phyloP scores from a whole-genome alignment of 768 basidiomycete species.

The Leccinum imitatum region DNA sequence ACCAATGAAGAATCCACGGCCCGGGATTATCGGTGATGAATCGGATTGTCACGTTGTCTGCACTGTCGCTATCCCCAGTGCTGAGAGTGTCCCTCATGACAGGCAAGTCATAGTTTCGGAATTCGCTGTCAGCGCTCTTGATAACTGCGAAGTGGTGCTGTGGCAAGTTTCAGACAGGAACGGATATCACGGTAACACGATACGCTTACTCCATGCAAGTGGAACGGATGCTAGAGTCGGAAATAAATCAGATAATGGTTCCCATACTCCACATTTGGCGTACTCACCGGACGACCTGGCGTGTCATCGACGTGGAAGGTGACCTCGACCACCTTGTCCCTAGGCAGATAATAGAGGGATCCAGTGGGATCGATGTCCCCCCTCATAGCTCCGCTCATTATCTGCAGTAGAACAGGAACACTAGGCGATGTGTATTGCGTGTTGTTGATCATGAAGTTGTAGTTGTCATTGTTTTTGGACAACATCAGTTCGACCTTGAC shows the following conservation, averaged over 20 bases:
- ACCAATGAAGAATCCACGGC: constrained; percentile 52
- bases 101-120: constrained; percentile 46
- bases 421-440: constrained; percentile 14
- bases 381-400: constrained; percentile 22
- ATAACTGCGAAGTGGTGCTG: constrained; percentile 45
- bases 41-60: constrained; percentile 46
- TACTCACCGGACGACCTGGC: constrained; percentile 31
- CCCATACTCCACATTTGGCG: too few relatives aligned
- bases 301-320: constrained; percentile 12
- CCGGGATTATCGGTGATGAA: constrained; percentile 71
- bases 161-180: neutral
- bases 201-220: constrained; percentile 22
- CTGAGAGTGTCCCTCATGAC: constrained; percentile 53
- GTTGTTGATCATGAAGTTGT: constrained; percentile 16
- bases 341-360: constrained; percentile 17
- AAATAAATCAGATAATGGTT: neutral
- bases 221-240: constrained; percentile 19
- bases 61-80: constrained; percentile 33
- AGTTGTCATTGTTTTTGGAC: constrained; percentile 8
- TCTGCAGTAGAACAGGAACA: constrained; percentile 20
- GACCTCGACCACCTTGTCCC: constrained; percentile 18
- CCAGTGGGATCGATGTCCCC: constrained; percentile 2
- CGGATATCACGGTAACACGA: neutral
- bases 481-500: constrained; percentile 17
- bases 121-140: constrained; percentile 37